Evolutionary conservation across 495 filamentous ascomycete species (phyloP), one percentile per base, ranked within the genome.

Genomic region (Apiosordaria backusii): DNA sequence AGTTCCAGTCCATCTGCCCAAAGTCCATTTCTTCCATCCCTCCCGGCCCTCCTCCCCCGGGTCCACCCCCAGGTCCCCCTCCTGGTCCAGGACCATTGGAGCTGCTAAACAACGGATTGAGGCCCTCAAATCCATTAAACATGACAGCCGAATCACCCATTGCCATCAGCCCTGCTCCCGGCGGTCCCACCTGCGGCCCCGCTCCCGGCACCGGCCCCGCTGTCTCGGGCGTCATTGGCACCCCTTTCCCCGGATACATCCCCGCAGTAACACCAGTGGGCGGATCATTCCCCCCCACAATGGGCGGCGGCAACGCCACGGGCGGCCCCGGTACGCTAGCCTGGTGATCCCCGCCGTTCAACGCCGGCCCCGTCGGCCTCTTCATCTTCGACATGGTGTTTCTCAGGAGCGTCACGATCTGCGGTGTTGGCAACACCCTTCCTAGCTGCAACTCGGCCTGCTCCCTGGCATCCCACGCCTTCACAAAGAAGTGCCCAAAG

Each of bases 381-480:
- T 69, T 66, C 45, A 59, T 69, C 29, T 68, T 68, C 27, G 68
- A 62, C 50, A 71, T 29, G 5, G 68, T 74, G 54, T 78, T 78
- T 19, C 77, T 68, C 70, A 83, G 75, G 61, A 79, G 55, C 0
- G 71, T 69, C 35, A 83, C 78, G 25, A 82, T 74, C 54, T 75
- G 78, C 3, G 81, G 81, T n/a, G 76, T 73, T 15, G 68, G 70
- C 1, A 80, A 50, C 16, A 68, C 67, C 3, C 79, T 76, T 4
- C 81, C 81, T 6, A 78, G 70, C 19, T 76, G 75, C 18, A 76
- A 64, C 64, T 82, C 78, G 6, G 81, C 81, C 6, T 76, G 75
- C 61, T 78, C 77, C 29, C 76, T 79, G 6, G 83, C 82, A 22
- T 82, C 79, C 84, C 84, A 86, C 18, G 83, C 83, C 61, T 83